Evolutionary conservation across 2,329 filamentous ascomycete species (phyloP), one percentile per base, ranked within the genome.

Genomic region (Fusarium annulatum): DNA sequence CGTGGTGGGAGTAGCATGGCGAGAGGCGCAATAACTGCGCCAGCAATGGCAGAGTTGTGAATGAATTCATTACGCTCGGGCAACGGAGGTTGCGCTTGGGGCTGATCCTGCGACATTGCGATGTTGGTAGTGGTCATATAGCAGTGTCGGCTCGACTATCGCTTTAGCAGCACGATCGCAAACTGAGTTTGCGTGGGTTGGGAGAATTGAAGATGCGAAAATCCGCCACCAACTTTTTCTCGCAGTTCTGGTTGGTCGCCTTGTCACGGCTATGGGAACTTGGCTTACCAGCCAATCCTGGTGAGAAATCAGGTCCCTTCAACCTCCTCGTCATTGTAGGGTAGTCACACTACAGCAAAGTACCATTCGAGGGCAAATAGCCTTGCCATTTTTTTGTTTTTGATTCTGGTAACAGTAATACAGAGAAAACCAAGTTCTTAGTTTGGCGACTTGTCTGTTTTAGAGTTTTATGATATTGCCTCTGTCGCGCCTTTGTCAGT

Each of bases 1-100:
- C 88, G 85, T 48, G 88, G 88, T 23, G 88, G 88, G 30, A 89
- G 82, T 48, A 85, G 79, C 76, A 89, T 85, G 28, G 81, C 85
- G 52, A 87, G 74, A 11, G 87, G 84, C 51, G 84, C 82, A 58
- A 88, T 76, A 60, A 88, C 80, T 67, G 86, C 85, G 61, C 85
- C 83, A 55, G 82, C 84, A 7, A 89, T 80, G 64, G 86, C 86
- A 23, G 84, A 80, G 76, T 85, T 85, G 82, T 88, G 87, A 51
- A 87, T 73, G 65, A 84, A 76, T 55, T 73, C 77, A 72, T 81
- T 82, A 68, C 77, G 81, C 43, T 79, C 78, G 14, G 81, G 81
- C 63, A 81, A 72, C 41, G 77, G 74, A 28, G 75, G 77, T 61
- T 76, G 71, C 53, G 34, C 51, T 52, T 77, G 74, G 36, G 71